Evolutionary conservation across 768 basidiomycete genomes (phyloP), one percentile per base, ranked within the genome.

Genomic region (Pholiota molesta): DNA sequence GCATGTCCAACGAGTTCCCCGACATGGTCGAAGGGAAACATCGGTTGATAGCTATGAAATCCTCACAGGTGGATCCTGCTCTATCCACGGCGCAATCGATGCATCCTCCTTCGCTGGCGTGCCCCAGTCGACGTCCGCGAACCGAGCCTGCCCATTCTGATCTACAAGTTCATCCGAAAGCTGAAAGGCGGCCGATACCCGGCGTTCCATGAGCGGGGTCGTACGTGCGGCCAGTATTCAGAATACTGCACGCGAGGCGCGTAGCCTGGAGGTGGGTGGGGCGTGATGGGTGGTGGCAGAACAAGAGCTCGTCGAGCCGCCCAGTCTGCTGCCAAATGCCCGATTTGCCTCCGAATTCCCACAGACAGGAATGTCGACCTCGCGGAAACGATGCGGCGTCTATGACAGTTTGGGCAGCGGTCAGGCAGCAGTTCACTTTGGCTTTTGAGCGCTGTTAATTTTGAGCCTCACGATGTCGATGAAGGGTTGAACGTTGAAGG

Each of bases 71-170:
- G 66, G 60, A 26, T 58, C 57, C 44, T 44, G 42, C 33, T 73
- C 74, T 40, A 74, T 54, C 74, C 74, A 76, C 26, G 75, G 75
- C 35, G 73, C 73, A 53, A 74, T 74, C 51, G 57, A 62, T 7
- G 72, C 31, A 61, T 71, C 69, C 31, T 69, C 71, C 54, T 65
- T 71, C 33, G 55, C 59, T 21, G 67, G 66, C 60, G 61, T 59
- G 16, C 44, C 45, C 37, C 54, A 61, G 39, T 56, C 59, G 40
- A 55, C 59, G 45, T 66, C 69, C 52, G 59, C 63, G 52, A 66
- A 68, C 52, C 68, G 55, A 17, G 72, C 73, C 19, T 66, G 60
- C 11, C 73, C 73, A 60, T 66, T 66, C 40, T 69, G 65, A 65
- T 73, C 73, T 21, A 72, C 67, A 9, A 63, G 69, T 49, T 74